Evolutionary conservation across 129 eudicot genomes (phyloP).

Genomic region (Oenanthe sinensis): DNA sequence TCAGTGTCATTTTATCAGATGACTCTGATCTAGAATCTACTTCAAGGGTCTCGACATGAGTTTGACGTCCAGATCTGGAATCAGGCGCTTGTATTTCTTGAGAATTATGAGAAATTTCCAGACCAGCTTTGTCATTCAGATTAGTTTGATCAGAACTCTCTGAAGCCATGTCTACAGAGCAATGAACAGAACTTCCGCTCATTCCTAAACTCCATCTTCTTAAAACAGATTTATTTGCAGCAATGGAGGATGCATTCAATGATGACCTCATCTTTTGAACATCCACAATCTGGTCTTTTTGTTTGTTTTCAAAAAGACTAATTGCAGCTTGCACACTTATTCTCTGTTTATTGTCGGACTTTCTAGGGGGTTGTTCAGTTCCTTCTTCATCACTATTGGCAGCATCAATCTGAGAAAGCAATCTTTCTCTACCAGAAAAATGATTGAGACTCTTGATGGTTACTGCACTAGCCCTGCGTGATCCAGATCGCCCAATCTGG

Average conservation of each 20-base stretch:
- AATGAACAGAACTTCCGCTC: conserved; percentile 42
- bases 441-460: conserved; percentile 64
- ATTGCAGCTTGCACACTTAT: conserved; percentile 93
- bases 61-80: conserved; percentile 18
- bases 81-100: conserved; percentile 22
- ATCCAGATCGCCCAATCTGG: conserved; percentile 83
- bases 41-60: conserved; percentile 26
- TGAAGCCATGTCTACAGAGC: conserved; percentile 18
- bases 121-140: conserved; percentile 24
- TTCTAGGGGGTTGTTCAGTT: conserved; percentile 45
- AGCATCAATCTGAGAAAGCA: conserved; percentile 46
- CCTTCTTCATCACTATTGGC: conserved; percentile 58
- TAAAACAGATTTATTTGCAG: conserved; percentile 58
- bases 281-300: conserved; percentile 53
- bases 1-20: conserved; percentile 23
- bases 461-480: conserved; percentile 85
- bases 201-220: conserved; percentile 81
- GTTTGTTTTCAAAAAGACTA: conserved; percentile 87
- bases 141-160: conserved; percentile 22
- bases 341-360: conserved; percentile 38
- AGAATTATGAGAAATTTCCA: conserved; percentile 15
- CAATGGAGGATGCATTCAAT: conserved; percentile 28
- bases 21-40: conserved; percentile 19
- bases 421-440: conserved; percentile 61
- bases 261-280: conserved; percentile 34